phyloP scores from a whole-genome alignment of 1,139 yeast genomes.

The Protomyces macrosporus region DNA sequence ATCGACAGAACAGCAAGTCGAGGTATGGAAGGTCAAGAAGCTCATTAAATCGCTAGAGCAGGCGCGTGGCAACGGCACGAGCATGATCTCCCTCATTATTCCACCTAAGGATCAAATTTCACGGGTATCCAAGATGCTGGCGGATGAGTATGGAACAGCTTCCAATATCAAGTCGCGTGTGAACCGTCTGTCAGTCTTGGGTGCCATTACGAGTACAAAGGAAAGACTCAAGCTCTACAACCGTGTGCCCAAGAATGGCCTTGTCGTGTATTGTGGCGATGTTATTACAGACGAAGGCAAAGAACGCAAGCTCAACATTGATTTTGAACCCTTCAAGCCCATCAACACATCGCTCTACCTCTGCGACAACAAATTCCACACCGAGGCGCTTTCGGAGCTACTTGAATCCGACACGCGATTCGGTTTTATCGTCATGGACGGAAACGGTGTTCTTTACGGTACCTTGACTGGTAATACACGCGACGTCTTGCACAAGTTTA shows the following conservation, averaged over 20 bases:
- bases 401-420: conserved; percentile 92
- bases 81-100: conserved; percentile 92
- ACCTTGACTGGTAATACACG: conserved; percentile 95
- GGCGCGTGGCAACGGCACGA: conserved; percentile 73
- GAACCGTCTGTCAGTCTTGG: conserved; percentile 85
- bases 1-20: conserved; percentile 89
- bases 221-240: conserved; percentile 88
- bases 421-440: conserved; percentile 98
- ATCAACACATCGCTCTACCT: conserved; percentile 90
- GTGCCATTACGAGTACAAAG: conserved; percentile 97
- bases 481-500: conserved; percentile 90
- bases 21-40: conserved; percentile 97
- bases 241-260: conserved; percentile 85
- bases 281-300: conserved; percentile 95
- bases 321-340: conserved; percentile 96
- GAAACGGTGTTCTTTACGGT: conserved; percentile 96
- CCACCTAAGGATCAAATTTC: conserved; percentile 93
- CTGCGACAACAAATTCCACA: conserved; percentile 97
- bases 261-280: conserved; percentile 97
- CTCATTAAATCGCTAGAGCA: conserved; percentile 32
- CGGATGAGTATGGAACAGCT: conserved; percentile 98
- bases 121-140: conserved; percentile 79
- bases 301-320: conserved; percentile 89
- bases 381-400: conserved; percentile 90
- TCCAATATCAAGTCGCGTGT: conserved; percentile 96